Conservation (phyloP, 805 yeast species). For the Ogataea thermomethanolica region DNA sequence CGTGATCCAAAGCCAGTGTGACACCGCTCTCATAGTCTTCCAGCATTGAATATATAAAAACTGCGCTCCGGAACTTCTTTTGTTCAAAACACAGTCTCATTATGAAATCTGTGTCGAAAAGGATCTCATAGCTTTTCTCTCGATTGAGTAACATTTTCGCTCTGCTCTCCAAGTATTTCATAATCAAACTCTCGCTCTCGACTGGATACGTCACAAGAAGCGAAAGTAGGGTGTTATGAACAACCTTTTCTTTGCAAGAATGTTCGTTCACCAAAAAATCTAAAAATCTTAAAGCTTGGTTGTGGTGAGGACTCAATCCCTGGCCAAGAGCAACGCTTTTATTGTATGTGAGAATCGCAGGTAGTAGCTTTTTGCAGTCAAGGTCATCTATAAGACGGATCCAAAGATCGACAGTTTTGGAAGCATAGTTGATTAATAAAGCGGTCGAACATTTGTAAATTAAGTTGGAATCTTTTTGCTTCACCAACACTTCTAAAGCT, state of each 20-base stretch:
- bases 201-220: slow-evolving; percentile 53
- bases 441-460: slow-evolving; percentile 70
- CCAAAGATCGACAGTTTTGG: slow-evolving; percentile 76
- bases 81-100: slow-evolving; percentile 66
- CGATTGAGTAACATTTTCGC: slow-evolving; percentile 14
- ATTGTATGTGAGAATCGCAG: slow-evolving; percentile 71
- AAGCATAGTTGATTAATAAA: slow-evolving; percentile 64
- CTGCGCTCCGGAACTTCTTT: slow-evolving; percentile 60
- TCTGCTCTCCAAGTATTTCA: slow-evolving; percentile 45
- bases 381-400: slow-evolving; percentile 48
- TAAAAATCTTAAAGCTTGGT: slow-evolving; percentile 66
- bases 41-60: slow-evolving; percentile 65
- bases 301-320: slow-evolving; percentile 41
- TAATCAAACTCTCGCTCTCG: slow-evolving; percentile 43
- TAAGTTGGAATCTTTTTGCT: slow-evolving; percentile 42
- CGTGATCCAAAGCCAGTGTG: slow-evolving; percentile 60
- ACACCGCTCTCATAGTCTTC: slow-evolving; percentile 79
- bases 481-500: slow-evolving; percentile 57
- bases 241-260: slow-evolving; percentile 40
- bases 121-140: slow-evolving; percentile 30
- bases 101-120: slow-evolving; percentile 70
- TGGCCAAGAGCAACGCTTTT: slow-evolving; percentile 36
- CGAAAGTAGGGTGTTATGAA: slow-evolving; percentile 71
- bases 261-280: slow-evolving; percentile 48
- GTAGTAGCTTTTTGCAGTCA: slow-evolving; percentile 63